These are phyloP conservation scores for Aspergillus nanangensis DNA, from an alignment of 495 filamentous ascomycete genomes.

Conservation along the genomic window DNA sequence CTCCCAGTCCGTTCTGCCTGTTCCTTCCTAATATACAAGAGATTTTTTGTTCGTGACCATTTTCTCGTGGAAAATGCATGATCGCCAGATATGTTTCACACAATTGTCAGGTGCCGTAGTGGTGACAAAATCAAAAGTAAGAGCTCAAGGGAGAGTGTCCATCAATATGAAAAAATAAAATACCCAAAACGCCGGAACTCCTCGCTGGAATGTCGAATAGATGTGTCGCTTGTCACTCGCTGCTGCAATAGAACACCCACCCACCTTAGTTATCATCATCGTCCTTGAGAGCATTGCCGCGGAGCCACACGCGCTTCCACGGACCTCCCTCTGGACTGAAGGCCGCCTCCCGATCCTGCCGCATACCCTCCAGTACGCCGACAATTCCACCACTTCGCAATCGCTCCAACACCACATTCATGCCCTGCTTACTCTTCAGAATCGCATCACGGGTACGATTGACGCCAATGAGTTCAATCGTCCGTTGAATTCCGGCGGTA, in stretches of 20 bases:
- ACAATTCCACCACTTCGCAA: slow-evolving; percentile 78
- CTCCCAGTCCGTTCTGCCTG: slow-evolving; percentile 1
- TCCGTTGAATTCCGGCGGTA: slow-evolving; percentile 75
- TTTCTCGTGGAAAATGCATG: slow-evolving; percentile 12
- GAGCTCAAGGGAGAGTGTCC: slow-evolving; percentile 23
- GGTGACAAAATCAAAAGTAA: slow-evolving; percentile 7
- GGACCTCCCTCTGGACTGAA: slow-evolving; percentile 42
- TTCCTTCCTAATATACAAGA: slow-evolving; percentile 23
- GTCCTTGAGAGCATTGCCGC: slow-evolving; percentile 26
- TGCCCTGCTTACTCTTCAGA: slow-evolving; percentile 85
- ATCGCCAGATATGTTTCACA: slow-evolving; percentile 4
- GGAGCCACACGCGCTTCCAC: slow-evolving; percentile 45
- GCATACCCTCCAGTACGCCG: slow-evolving; percentile 80
- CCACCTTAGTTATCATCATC: slow-evolving; percentile 26
- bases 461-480: slow-evolving; percentile 84
- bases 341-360: slow-evolving; percentile 56
- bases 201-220: slow-evolving; percentile 26
- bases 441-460: slow-evolving; percentile 79
- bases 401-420: slow-evolving; percentile 89
- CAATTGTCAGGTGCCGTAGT: slow-evolving; percentile 6
- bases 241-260: not conserved
- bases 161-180: slow-evolving; percentile 11
- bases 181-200: slow-evolving; percentile 28
- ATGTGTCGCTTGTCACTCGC: slow-evolving; percentile 4
- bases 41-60: slow-evolving; percentile 10